Percentiles rank a stretch among this genome's conserved stretches.
Conservation (phyloP, 495 filamentous ascomycete species). For the Penicillium coprophilum region DNA sequence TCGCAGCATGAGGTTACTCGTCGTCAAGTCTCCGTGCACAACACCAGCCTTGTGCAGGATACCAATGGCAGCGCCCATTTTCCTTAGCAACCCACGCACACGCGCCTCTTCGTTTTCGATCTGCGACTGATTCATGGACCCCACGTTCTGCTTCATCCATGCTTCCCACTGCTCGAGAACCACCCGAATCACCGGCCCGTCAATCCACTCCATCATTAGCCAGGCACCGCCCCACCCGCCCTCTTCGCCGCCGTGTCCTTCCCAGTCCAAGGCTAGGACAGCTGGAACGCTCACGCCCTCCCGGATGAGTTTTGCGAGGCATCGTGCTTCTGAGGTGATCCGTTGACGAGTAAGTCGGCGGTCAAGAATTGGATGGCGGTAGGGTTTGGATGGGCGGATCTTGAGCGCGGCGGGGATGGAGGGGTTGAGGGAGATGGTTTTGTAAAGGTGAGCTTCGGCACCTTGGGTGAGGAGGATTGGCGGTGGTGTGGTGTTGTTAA, state of each 20-base stretch:
- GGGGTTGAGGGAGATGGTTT: slow-evolving; percentile 73
- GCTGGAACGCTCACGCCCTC: slow-evolving; percentile 79
- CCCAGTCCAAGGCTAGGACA: slow-evolving; percentile 72
- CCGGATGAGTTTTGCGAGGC: slow-evolving; percentile 68
- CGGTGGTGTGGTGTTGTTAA: slow-evolving; percentile 58
- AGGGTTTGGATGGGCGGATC: slow-evolving; percentile 88
- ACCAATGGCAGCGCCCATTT: slow-evolving; percentile 75
- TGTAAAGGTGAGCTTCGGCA: slow-evolving; percentile 93
- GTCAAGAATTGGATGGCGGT: slow-evolving; percentile 90
- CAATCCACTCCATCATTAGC: slow-evolving; percentile 89
- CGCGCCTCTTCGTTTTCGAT: slow-evolving; percentile 42
- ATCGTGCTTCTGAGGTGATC: slow-evolving; percentile 82
- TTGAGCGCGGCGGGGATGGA: slow-evolving; percentile 77
- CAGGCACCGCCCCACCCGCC: slow-evolving; percentile 65
- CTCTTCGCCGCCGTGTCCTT: slow-evolving; percentile 35
- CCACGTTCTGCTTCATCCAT: slow-evolving; percentile 35
- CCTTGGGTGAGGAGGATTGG: slow-evolving; percentile 76
- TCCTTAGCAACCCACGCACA: slow-evolving; percentile 60
- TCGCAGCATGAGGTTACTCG: slow-evolving; percentile 91
- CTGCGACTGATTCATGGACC: slow-evolving; percentile 22
- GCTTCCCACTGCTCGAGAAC: slow-evolving; percentile 65
- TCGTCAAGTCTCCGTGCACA: slow-evolving; percentile 94
- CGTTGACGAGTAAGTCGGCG: slow-evolving; percentile 81
- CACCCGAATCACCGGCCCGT: slow-evolving; percentile 66
- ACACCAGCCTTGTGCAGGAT: slow-evolving; percentile 77